Percentiles rank a stretch among this genome's conserved stretches.
phyloP scores from a whole-genome alignment of 2,329 filamentous ascomycete genomes.

The Fusarium irregulare region DNA sequence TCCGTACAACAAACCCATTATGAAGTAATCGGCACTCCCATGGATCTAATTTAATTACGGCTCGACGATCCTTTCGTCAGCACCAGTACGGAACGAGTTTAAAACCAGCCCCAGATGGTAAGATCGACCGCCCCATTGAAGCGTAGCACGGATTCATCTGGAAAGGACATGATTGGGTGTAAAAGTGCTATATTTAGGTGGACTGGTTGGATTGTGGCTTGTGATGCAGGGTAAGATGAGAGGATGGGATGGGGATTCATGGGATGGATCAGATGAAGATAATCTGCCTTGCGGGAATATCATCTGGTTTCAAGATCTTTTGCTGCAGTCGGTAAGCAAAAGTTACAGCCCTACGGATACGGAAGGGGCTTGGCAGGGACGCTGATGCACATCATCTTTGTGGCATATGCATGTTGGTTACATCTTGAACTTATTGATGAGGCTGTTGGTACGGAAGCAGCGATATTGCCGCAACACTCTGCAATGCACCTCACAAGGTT shows the following conservation, averaged over 20 bases:
- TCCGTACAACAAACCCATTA: neutral
- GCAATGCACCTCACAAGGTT: too few species aligned
- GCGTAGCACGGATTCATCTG: slow-evolving; percentile 11
- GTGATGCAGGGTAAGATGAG: neutral
- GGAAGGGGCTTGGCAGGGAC: slow-evolving; percentile 2
- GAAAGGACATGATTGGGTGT: slow-evolving; percentile 1
- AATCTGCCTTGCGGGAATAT: neutral
- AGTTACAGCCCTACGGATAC: neutral
- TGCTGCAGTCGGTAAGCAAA: too few species aligned
- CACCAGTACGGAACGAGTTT: slow-evolving; percentile 11
- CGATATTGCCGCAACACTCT: too few species aligned
- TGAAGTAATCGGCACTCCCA: neutral
- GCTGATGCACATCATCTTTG: neutral
- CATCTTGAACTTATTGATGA: neutral
- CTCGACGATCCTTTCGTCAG: slow-evolving; percentile 26
- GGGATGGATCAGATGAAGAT: neutral
- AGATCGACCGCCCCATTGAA: slow-evolving; percentile 10
- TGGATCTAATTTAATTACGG: slow-evolving; percentile 14
- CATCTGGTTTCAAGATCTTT: neutral
- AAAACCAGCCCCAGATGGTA: neutral
- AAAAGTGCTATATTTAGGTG: slow-evolving; percentile 16
- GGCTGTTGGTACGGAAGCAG: too few species aligned
- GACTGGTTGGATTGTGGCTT: neutral
- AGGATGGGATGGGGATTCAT: too few species aligned
- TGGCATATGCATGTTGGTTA: neutral